phyloP scores from a whole-genome alignment of 2,329 filamentous ascomycete species.

The Monosporascus ibericus region DNA sequence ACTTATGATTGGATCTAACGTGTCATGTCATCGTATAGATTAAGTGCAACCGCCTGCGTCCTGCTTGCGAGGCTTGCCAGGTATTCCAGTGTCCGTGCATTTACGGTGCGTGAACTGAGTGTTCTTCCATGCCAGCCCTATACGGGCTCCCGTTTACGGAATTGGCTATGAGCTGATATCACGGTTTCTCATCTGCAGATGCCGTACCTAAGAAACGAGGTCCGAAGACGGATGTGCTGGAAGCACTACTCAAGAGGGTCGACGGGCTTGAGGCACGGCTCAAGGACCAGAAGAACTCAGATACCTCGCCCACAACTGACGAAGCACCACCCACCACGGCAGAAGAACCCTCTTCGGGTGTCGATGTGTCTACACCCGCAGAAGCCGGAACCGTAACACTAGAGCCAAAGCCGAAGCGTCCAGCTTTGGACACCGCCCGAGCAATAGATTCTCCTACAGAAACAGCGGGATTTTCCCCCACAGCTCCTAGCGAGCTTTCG shows the following conservation, averaged over 20 bases:
- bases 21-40: conserved; percentile 49
- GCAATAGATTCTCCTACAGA: conserved; percentile 29
- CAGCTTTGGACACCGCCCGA: conserved; percentile 30
- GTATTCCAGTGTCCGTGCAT: conserved; percentile 84
- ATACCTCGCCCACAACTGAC: conserved; percentile 31
- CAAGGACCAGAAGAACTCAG: conserved; percentile 57
- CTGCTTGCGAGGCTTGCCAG: conserved; percentile 82
- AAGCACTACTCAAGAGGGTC: conserved; percentile 76
- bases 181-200: conserved; percentile 43
- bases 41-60: conserved; percentile 82
- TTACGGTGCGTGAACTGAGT: conserved; percentile 58
- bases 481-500: conserved; percentile 36
- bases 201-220: conserved; percentile 85
- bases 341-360: conserved; percentile 19
- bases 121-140: conserved; percentile 7
- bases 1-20: conserved; percentile 13
- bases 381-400: conserved; percentile 22
- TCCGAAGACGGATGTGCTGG: conserved; percentile 83
- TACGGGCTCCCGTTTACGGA: neutral
- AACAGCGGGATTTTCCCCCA: conserved; percentile 37
- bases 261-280: conserved; percentile 78
- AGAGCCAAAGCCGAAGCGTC: conserved; percentile 36
- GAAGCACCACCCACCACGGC: conserved; percentile 19
- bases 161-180: conserved; percentile 1
- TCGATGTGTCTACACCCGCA: conserved; percentile 14